phyloP scores from a whole-genome alignment of 306 rosid species.

The Crataegus laevigata region DNA sequence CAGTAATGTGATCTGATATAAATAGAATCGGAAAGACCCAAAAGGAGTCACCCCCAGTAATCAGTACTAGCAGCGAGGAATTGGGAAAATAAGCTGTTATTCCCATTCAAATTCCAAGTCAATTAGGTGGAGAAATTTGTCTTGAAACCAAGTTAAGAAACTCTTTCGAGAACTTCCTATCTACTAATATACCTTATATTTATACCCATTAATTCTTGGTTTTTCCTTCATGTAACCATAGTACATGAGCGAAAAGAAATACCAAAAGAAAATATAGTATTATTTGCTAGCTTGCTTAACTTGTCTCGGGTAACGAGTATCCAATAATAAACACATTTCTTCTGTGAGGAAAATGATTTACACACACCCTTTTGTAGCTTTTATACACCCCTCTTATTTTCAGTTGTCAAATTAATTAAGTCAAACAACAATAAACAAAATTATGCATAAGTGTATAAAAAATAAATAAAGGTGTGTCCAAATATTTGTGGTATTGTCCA shows the following conservation, averaged over 20 bases:
- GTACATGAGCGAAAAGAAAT: neutral
- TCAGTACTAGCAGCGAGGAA: neutral
- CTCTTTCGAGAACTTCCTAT: neutral
- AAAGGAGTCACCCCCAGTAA: neutral
- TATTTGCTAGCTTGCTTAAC: neutral
- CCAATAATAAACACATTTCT: neutral
- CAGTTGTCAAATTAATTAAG: too few species aligned
- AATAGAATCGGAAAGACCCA: neutral
- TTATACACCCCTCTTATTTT: too few species aligned
- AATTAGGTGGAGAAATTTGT: conserved; percentile 15
- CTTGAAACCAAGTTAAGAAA: conserved; percentile 4
- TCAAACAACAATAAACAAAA: too few species aligned
- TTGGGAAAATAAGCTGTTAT: conserved; percentile 5
- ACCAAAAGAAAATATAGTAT: neutral
- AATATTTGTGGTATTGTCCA: neutral
- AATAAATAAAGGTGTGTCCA: too few species aligned
- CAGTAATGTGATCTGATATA: neutral
- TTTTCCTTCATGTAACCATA: neutral
- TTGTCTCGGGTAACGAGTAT: neutral
- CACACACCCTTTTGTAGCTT: too few species aligned
- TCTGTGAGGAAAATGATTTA: neutral
- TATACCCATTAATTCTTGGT: neutral
- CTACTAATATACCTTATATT: neutral
- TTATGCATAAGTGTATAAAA: too few species aligned
- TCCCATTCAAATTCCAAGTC: conserved; percentile 2